Conservation (phyloP, 768 basidiomycete genomes). For the Crepidotus variabilis region DNA sequence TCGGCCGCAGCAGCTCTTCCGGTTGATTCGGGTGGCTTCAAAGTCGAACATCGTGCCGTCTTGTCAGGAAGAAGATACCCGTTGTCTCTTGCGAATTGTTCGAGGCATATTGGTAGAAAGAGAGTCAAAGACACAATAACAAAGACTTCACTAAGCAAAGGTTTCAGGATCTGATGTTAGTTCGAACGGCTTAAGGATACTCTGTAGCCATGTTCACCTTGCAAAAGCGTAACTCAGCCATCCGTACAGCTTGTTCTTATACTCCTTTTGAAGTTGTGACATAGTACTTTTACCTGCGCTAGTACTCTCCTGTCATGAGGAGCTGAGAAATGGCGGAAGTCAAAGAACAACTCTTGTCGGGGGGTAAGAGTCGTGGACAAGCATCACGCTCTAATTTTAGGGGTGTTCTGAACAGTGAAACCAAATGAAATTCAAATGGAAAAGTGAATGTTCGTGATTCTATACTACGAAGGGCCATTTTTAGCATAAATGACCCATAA, state of each 20-base stretch:
- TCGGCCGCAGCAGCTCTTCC: conserved; percentile 6
- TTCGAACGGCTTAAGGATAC: neutral
- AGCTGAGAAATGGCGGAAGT: neutral
- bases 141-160: conserved; percentile 61
- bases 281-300: conserved; percentile 7
- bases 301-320: neutral
- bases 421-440: too few relatives aligned
- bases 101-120: conserved; percentile 79
- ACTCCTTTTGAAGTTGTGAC: conserved; percentile 14
- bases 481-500: too few relatives aligned
- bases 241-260: conserved; percentile 52
- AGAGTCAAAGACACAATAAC: conserved; percentile 78
- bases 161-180: neutral
- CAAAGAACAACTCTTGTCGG: too few relatives aligned
- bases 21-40: conserved; percentile 15
- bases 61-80: conserved; percentile 74
- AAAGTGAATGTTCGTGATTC: too few relatives aligned
- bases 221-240: conserved; percentile 88
- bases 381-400: too few relatives aligned
- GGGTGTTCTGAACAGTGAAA: too few relatives aligned
- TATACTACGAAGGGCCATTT: too few relatives aligned
- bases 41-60: conserved; percentile 48
- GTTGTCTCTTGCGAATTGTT: conserved; percentile 89
- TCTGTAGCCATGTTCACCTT: conserved; percentile 47
- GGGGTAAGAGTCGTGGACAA: too few relatives aligned